These are phyloP conservation scores for Talaromyces sp. DNA, from an alignment of 2,329 filamentous ascomycete genomes.

Conservation along the genomic window DNA sequence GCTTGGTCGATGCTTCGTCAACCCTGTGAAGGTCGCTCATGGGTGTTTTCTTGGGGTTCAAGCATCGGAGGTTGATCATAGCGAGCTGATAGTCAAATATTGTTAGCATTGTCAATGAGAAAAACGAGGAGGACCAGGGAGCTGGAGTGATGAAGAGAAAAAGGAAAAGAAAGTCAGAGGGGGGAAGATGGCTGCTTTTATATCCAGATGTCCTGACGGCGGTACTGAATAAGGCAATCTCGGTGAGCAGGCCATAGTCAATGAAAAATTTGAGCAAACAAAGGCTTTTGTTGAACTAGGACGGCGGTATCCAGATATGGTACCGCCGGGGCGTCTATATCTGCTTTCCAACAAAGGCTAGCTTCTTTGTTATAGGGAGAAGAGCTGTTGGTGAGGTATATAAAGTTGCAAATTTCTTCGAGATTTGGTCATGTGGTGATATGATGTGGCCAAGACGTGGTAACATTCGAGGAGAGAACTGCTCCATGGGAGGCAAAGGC, in stretches of 20 bases:
- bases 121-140: not conserved
- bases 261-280: not conserved
- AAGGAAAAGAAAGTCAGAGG: not conserved
- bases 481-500: no score
- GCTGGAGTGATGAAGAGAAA: not conserved
- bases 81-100: not conserved
- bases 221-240: not conserved
- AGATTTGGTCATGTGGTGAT: not conserved
- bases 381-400: not conserved
- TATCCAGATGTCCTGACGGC: not conserved
- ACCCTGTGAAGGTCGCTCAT: not conserved
- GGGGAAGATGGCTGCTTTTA: not conserved
- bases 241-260: not conserved
- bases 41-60: no score
- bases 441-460: not conserved
- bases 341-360: no score
- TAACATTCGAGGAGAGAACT: not conserved
- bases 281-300: not conserved
- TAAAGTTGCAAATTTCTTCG: not conserved
- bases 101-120: not conserved
- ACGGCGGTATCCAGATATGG: not conserved
- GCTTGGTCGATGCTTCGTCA: not conserved
- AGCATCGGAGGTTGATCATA: not conserved
- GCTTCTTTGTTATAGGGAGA: not conserved
- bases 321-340: not conserved